These are phyloP conservation scores for Ceratobasidium sp. DNA, from an alignment of 1,284 basidiomycete species.

Conservation along the genomic window DNA sequence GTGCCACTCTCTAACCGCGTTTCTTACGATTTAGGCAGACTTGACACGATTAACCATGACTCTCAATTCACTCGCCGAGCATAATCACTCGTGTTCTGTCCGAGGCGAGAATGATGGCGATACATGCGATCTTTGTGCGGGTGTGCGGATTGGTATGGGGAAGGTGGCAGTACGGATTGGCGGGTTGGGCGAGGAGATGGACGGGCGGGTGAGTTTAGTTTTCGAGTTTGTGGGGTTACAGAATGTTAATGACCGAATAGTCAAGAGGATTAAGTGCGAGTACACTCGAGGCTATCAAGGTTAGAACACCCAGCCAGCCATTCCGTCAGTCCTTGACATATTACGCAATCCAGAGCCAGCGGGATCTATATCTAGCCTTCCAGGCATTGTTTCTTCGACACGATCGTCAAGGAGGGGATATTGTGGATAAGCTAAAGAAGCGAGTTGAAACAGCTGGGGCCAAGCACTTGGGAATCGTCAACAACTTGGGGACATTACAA, in stretches of 20 bases:
- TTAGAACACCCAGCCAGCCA: conserved; percentile 46
- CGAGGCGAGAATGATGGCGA: conserved; percentile 57
- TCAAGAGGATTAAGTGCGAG: conserved; percentile 18
- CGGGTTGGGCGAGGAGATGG: conserved; percentile 77
- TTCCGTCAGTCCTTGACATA: background rate
- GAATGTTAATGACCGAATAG: conserved; percentile 58
- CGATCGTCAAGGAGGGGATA: conserved; percentile 81
- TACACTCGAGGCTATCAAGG: conserved; percentile 78
- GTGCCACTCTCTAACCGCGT: conserved; percentile 43
- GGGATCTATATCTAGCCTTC: conserved; percentile 86
- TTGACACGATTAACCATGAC: conserved; percentile 81
- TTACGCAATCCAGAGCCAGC: conserved; percentile 66
- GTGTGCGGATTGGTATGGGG: conserved; percentile 76
- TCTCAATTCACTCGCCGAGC: conserved; percentile 77
- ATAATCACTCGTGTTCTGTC: conserved; percentile 77
- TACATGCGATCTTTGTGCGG: conserved; percentile 79
- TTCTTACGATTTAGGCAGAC: conserved; percentile 66
- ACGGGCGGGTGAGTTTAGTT: conserved; percentile 69
- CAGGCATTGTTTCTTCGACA: conserved; percentile 85
- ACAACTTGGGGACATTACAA: conserved; percentile 74
- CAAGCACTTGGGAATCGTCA: conserved; percentile 47
- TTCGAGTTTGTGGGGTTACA: conserved; percentile 56
- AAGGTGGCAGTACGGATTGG: conserved; percentile 74
- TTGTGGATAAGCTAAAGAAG: conserved; percentile 84
- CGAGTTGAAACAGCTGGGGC: conserved; percentile 66